Percentiles rank a stretch among this genome's conserved stretches.
Conservation (phyloP, 441 rosid species). For the Lagerstroemia fauriei region DNA sequence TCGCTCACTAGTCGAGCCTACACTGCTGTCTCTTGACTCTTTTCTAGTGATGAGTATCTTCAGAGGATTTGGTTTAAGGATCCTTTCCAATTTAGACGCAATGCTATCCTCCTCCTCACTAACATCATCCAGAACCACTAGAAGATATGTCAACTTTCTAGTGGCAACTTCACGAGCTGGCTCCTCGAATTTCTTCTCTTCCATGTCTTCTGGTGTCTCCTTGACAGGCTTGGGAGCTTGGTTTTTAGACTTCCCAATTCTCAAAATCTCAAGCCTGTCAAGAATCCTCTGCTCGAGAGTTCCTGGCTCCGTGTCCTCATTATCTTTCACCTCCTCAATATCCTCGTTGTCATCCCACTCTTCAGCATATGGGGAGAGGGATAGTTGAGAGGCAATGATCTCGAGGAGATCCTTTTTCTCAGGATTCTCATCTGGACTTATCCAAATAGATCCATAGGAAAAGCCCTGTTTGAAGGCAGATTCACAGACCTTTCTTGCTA, state of each 20-base stretch:
- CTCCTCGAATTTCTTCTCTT: not conserved
- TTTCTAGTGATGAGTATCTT: conserved; percentile 39
- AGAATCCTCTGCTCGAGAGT: conserved; percentile 22
- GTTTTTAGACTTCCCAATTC: not conserved
- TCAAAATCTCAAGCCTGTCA: conserved; percentile 2
- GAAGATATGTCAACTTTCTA: conserved; percentile 22
- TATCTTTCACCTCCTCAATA: conserved; percentile 25
- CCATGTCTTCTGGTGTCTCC: not conserved
- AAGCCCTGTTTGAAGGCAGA: not conserved
- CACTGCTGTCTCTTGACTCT: not conserved
- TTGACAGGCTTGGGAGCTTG: not conserved
- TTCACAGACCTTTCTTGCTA: conserved; percentile 38
- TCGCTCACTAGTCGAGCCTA: not conserved
- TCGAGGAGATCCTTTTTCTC: conserved; percentile 30
- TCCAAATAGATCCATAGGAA: conserved; percentile 38
- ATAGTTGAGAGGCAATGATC: conserved; percentile 47
- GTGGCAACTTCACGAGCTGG: not conserved
- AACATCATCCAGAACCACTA: conserved; percentile 46
- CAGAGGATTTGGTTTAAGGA: not conserved
- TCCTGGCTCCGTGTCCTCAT: conserved; percentile 2
- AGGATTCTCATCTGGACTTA: conserved; percentile 33
- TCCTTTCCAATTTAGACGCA: conserved; percentile 5
- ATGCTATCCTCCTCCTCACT: conserved; percentile 17
- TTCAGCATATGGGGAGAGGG: conserved; percentile 32
- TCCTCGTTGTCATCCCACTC: conserved; percentile 41